Conservation (phyloP, 768 basidiomycete species). For the Goffeauzyma gilvescens region DNA sequence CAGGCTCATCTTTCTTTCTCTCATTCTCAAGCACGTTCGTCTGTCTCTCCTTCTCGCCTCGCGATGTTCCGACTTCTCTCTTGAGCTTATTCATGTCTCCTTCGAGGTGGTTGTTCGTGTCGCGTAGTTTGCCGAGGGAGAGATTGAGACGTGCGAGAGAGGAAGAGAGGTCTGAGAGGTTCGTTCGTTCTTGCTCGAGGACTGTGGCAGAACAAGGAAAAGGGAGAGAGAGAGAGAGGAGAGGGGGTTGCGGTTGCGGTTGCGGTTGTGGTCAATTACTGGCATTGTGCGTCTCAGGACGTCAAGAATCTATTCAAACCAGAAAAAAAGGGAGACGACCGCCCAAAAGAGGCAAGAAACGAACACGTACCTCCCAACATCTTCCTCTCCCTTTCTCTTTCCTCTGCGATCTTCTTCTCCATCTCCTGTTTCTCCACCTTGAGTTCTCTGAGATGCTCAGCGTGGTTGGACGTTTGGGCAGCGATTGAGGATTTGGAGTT, state of each 20-base stretch:
- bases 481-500: slow-evolving; percentile 52
- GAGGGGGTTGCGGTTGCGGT: background rate
- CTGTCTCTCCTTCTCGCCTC: slow-evolving; percentile 48
- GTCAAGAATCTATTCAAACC: too few relatives aligned
- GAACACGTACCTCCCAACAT: slow-evolving; percentile 56
- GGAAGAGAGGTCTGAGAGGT: slow-evolving; percentile 40
- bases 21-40: slow-evolving; percentile 40
- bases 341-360: too few relatives aligned
- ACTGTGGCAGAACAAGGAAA: slow-evolving; percentile 6
- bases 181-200: slow-evolving; percentile 23
- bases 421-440: slow-evolving; percentile 45
- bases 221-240: background rate
- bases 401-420: slow-evolving; percentile 53
- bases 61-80: slow-evolving; percentile 11
- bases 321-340: too few relatives aligned
- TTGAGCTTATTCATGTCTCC: slow-evolving; percentile 16
- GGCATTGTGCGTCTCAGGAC: too few relatives aligned
- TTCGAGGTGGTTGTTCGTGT: slow-evolving; percentile 17
- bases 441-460: slow-evolving; percentile 44
- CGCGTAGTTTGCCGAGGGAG: slow-evolving; percentile 44
- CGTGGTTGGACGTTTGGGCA: slow-evolving; percentile 46
- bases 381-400: slow-evolving; percentile 60
- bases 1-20: slow-evolving; percentile 40
- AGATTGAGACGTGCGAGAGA: slow-evolving; percentile 53
- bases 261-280: slow-evolving; percentile 42